A percentile compares a stretch with the other conserved stretches of the same genome.
These are phyloP conservation scores for Tylopilus sp. DNA, from an alignment of 1,284 basidiomycete genomes.

Conservation along the genomic window DNA sequence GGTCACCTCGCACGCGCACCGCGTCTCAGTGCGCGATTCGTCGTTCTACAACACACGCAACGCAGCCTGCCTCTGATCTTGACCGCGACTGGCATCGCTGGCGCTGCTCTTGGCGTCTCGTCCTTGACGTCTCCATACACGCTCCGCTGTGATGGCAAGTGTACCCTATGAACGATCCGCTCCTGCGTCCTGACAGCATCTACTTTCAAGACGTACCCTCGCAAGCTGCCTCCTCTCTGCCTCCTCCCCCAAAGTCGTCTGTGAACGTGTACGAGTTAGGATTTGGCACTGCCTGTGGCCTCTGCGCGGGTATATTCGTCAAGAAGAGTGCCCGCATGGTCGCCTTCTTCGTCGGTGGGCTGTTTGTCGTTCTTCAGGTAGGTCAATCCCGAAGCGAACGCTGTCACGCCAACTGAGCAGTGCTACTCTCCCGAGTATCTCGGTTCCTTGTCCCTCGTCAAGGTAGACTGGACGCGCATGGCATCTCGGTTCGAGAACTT, in stretches of 20 bases:
- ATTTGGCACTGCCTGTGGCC: constrained; percentile 83
- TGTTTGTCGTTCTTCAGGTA: constrained; percentile 86
- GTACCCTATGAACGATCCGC: background rate
- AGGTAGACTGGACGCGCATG: constrained; percentile 73
- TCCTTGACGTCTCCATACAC: constrained; percentile 20
- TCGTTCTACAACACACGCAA: background rate
- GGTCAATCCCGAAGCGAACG: constrained; percentile 16
- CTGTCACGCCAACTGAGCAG: constrained; percentile 1
- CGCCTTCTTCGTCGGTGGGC: constrained; percentile 81
- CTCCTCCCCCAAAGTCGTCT: constrained; percentile 62
- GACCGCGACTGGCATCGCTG: constrained; percentile 31
- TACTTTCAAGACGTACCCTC: constrained; percentile 15
- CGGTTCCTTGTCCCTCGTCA: constrained; percentile 63
- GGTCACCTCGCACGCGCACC: background rate
- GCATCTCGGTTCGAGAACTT: constrained; percentile 66
- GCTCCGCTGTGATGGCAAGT: constrained; percentile 40
- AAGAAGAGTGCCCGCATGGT: constrained; percentile 87
- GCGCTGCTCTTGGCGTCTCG: constrained; percentile 38
- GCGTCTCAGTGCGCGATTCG: background rate
- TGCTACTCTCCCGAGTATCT: constrained; percentile 58
- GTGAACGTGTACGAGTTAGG: constrained; percentile 80
- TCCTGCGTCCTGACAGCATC: constrained; percentile 6
- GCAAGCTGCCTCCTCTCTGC: constrained; percentile 22
- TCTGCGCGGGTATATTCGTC: constrained; percentile 90
- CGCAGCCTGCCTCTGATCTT: constrained; percentile 20